Conservation (phyloP, 2,329 filamentous ascomycete species). For the Seiridium cupressi region DNA sequence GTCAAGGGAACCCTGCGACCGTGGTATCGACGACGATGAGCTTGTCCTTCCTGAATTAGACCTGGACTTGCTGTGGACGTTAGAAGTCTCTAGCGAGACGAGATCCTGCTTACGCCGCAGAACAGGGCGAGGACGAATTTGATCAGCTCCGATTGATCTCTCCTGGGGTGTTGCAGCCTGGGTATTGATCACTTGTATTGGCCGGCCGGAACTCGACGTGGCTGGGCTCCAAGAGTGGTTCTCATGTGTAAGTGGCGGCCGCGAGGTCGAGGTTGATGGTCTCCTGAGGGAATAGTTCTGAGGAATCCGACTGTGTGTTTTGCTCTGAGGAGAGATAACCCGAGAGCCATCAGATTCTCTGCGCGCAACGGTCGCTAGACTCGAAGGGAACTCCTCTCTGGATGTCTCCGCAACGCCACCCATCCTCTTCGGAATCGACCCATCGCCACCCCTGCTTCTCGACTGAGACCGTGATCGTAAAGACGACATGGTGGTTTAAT, state of each 20-base stretch:
- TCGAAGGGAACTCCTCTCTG: conserved; percentile 20
- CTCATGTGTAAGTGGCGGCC: conserved; percentile 39
- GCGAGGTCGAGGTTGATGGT: conserved; percentile 16
- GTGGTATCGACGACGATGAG: conserved; percentile 42
- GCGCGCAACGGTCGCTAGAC: conserved; percentile 20
- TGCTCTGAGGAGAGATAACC: conserved; percentile 16
- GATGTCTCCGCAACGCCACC: conserved; percentile 25
- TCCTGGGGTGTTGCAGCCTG: conserved; percentile 33
- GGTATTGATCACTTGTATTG: conserved; percentile 27
- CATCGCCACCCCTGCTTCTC: conserved; percentile 22
- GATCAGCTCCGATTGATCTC: conserved; percentile 22
- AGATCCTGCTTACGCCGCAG: conserved; percentile 50
- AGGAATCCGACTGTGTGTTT: conserved; percentile 33
- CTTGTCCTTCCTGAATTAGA: conserved; percentile 35
- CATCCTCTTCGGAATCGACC: conserved; percentile 21
- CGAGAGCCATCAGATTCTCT: conserved; percentile 22
- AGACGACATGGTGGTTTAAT: conserved; percentile 29
- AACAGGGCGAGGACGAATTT: conserved; percentile 37
- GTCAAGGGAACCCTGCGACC: conserved; percentile 34
- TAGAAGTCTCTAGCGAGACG: conserved; percentile 36
- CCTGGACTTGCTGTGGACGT: conserved; percentile 30
- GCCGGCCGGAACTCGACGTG: conserved; percentile 28
- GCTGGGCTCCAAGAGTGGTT: conserved; percentile 41
- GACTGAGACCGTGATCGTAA: conserved; percentile 22
- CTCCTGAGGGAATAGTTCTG: conserved; percentile 29